Percentiles rank a stretch among this genome's conserved stretches.
Evolutionary conservation across 768 basidiomycete genomes (phyloP).

Genomic region (Termitomyces sp.): DNA sequence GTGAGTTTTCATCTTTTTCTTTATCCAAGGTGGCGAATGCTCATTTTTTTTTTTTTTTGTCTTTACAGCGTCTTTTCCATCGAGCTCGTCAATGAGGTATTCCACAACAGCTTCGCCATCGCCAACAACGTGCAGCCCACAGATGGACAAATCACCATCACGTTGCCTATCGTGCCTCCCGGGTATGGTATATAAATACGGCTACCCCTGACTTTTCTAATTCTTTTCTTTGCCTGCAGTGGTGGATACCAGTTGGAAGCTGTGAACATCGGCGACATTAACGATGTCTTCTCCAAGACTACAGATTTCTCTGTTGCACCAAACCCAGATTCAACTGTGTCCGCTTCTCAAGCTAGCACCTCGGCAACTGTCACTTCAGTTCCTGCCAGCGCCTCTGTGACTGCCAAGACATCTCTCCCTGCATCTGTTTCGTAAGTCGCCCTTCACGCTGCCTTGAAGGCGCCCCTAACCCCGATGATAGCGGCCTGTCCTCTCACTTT

Average conservation of each 20-base stretch:
- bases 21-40: background rate
- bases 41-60: background rate
- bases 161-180: constrained; percentile 38
- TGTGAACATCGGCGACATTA: constrained; percentile 39
- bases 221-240: constrained; percentile 20
- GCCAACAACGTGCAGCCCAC: constrained; percentile 44
- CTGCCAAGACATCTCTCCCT: background rate
- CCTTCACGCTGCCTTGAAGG: background rate
- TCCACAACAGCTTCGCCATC: constrained; percentile 51
- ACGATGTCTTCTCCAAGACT: constrained; percentile 33
- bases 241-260: constrained; percentile 43
- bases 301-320: constrained; percentile 36
- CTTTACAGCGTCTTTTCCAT: constrained; percentile 31
- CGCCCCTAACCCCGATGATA: background rate
- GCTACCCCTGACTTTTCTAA: background rate
- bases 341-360: constrained; percentile 8
- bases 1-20: constrained; percentile 18
- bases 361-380: constrained; percentile 1
- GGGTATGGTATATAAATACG: constrained; percentile 29
- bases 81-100: constrained; percentile 39
- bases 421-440: constrained; percentile 5
- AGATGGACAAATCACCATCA: constrained; percentile 26
- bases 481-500: background rate
- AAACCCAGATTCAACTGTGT: constrained; percentile 1
- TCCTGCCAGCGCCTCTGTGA: background rate